Evolutionary conservation across 1,139 yeast genomes (phyloP), one percentile per base, ranked within the genome.

Genomic region (Groenewaldozyma auringiensis): DNA sequence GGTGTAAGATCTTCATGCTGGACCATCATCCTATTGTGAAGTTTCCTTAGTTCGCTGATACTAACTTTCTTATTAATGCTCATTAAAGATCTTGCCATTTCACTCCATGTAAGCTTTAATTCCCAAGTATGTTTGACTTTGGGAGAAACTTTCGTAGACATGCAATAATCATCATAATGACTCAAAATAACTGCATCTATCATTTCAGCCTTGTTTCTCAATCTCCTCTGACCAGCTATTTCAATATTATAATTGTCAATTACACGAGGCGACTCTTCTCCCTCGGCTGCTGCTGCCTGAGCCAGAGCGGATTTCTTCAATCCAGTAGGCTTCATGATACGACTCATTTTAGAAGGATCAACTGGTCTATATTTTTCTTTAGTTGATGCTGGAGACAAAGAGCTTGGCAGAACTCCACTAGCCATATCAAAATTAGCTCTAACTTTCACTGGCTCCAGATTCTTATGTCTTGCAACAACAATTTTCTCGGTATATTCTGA

Each of bases 321-420:
- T 16, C n/a, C 29, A 17, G 22, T 27, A 11, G 29, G 9, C 29
- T 25, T 25, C 29, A 8, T 25, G 6, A 25, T 8, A 25, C 29
- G 29, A 6, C 8, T 37, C 37, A 53, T 53, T 32, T 52, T 53
- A 29, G 58, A 55, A 29, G 63, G 58, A 49, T 57, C 57, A 21
- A 66, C 63, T 56, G 86, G 94, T 64, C 82, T 83, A 66, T 89
- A 89, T 66, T 89, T 89, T 65, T 75, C 81, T 63, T 81, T 83
- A 43, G 96, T 87, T 57, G 88, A 89, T 54, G 92, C 92, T 14
- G 97, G 97, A 25, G 96, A 88, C 59, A 89, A 74, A 1, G 95
- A 84, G 55, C 81, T 83, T 37, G 97, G 97, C 55, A 89, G 71
- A 54, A 89, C 75, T 3, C 86, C 68, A 56, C 71, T 76, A 40